Percentiles rank a stretch among this genome's conserved stretches.
These are phyloP conservation scores for Xylariales sp. DNA, from an alignment of 2,329 filamentous ascomycete species.

Conservation along the genomic window DNA sequence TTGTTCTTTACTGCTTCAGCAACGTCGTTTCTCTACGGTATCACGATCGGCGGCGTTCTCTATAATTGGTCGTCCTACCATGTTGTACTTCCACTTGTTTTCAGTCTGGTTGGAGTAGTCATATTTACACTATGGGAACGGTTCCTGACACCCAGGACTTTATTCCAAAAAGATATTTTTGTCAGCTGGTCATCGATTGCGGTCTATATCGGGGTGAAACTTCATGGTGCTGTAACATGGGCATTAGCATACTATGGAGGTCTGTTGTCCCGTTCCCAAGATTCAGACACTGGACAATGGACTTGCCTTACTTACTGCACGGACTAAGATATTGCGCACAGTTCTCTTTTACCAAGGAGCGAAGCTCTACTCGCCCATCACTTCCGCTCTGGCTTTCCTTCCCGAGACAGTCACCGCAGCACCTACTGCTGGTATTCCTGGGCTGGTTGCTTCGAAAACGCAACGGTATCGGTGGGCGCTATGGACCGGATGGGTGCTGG, in stretches of 20 bases:
- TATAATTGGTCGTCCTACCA: constrained; percentile 61
- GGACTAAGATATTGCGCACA: constrained; percentile 10
- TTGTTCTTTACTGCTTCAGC: constrained; percentile 50
- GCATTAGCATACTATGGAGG: constrained; percentile 23
- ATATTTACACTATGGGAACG: constrained; percentile 51
- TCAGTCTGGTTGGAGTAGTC: constrained; percentile 48
- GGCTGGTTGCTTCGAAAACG: constrained; percentile 36
- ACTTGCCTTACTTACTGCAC: background rate
- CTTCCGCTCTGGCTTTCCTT: constrained; percentile 52
- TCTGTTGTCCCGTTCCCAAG: no score
- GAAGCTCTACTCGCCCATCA: constrained; percentile 47
- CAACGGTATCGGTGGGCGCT: constrained; percentile 13
- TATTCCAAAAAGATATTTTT: constrained; percentile 13
- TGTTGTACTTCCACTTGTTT: constrained; percentile 56
- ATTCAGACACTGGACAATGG: no score
- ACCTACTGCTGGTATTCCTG: constrained; percentile 53
- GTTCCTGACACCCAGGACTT: constrained; percentile 43
- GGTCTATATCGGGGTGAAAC: constrained; percentile 11
- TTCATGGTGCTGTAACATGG: constrained; percentile 13
- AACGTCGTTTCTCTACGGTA: constrained; percentile 12
- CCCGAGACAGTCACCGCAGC: constrained; percentile 61
- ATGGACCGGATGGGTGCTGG: constrained; percentile 28
- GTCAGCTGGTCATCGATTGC: constrained; percentile 11
- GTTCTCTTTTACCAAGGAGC: constrained; percentile 45
- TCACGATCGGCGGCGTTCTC: constrained; percentile 65